Base-by-base conservation (phyloP, 2,329 filamentous ascomycete genomes). In the Cordyceps militaris region DNA sequence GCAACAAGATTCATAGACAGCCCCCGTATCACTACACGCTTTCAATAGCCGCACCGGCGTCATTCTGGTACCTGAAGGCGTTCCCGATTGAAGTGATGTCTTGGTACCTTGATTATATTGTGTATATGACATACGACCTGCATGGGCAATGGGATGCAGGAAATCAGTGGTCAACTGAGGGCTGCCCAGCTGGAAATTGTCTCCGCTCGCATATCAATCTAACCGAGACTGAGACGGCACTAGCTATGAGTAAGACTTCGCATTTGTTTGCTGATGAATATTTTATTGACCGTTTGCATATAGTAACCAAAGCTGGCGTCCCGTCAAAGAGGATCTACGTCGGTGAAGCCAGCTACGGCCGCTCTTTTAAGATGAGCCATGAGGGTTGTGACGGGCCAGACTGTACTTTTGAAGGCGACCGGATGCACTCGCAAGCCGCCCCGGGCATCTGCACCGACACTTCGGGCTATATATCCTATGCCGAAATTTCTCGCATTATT, bases 11-110 rank as follows among this genome's bases (percentile, higher is more conserved):
- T 9, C 40, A 42, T 5, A 42, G 8, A 23, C 40, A 42, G 40
- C 40, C 40, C 14, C 34, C 36, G 7, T 30, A 3, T 16, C 24
- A 26, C 23, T 43, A 53, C 21, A 42, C 23, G 6, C 34, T 53
- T 21, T 53, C 50, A 1, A 67, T 74, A 26, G 67, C 70, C 0
- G 66, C 67, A 0, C 70, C 68, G 3, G 46, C 46, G 11, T 48
- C 73, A 0, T 75, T 67, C 56, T 74, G 70, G 71, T 75, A 75
- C 19, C 64, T 76, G 0, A 70, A 69, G 59, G 57, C 58, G 0
- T 75, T 71, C 56, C 71, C 69, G 0, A 70, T 76, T 0, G 60
- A 64, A 3, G 58, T 66, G 0, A 75, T 74, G 44, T 61, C 53
- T 0, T 21, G 60, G 4, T 4, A 60, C 0, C 36, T 70, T 3